These are phyloP conservation scores for Cetraspora pellucida DNA, from an alignment of 192 early-diverging fungal genomes.

Conservation along the genomic window DNA sequence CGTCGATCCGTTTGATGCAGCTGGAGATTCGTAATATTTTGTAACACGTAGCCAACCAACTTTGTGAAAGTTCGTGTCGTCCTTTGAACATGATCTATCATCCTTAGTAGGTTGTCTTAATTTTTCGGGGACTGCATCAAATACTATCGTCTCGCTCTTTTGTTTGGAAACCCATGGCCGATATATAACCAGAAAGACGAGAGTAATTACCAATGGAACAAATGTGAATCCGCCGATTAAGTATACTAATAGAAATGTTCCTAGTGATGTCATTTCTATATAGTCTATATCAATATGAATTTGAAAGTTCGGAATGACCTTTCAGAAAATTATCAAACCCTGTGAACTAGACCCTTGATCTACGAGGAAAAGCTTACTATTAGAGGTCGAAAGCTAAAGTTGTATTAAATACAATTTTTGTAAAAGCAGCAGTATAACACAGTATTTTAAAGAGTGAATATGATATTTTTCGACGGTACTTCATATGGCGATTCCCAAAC, in stretches of 20 bases:
- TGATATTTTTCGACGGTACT: no score
- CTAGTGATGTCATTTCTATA: background rate
- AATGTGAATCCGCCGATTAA: conserved; percentile 4
- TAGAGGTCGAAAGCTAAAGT: no score
- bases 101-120: background rate
- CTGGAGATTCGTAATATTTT: conserved; percentile 3
- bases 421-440: no score
- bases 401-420: no score
- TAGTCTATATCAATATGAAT: no score
- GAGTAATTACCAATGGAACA: background rate
- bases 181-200: background rate
- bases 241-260: conserved; percentile 6
- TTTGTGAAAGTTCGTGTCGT: conserved; percentile 8
- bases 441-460: no score
- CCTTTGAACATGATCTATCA: background rate
- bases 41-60: conserved; percentile 22
- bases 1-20: background rate
- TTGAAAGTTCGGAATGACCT: no score
- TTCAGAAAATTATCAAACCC: no score
- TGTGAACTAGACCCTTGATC: no score
- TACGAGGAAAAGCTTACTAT: no score
- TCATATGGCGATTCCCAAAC: no score
- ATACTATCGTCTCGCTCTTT: background rate
- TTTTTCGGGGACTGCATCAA: background rate
- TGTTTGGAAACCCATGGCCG: background rate